Evolutionary conservation across 345 rosid genomes (phyloP), one percentile per base, ranked within the genome.

Genomic region (Clausena lansium): DNA sequence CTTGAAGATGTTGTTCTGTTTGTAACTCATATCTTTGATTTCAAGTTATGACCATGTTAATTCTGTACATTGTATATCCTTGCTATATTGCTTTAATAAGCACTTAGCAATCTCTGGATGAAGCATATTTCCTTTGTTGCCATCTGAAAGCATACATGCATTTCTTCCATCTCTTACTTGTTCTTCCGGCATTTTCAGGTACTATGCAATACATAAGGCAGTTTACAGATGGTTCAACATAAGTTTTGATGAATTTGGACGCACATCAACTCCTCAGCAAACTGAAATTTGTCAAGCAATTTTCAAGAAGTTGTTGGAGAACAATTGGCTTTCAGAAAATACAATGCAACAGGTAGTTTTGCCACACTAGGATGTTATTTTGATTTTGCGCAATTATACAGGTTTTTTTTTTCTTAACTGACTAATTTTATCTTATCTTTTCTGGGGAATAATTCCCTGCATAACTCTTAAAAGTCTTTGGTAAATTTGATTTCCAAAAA

Each of bases 241-340:
- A 75, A 86, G 85, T 71, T 88, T 88, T 74, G 91, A 88, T 83
- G 84, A 84, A 74, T 88, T 88, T 81, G 91, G 91, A 35, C 88
- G 91, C 4, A 88, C 91, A 14, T 88, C 89, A 24, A 58, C 83
- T 39, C 91, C 88, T n/a, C 81, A 81, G 81, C 91, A 88, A 67
- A 86, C 88, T 47, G 89, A 85, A 80, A 77, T 81, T 15, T 84
- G 87, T 74, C 87, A 84, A 20, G 74, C 83, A 58, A 79, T 81
- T 73, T 84, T 84, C 71, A 76, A 79, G 74, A 81, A 57, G 58
- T 47, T 84, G 66, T 63, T 81, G 28, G 85, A 79, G 32, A 84
- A 81, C 52, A 81, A 84, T n/a, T 84, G 84, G 84, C 87, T 84
- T 68, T 83, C 88, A 11, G 91, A 69, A 69, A 25, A 69, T 41